Evolutionary conservation across 2,329 filamentous ascomycete genomes (phyloP), one percentile per base, ranked within the genome.

Genomic region (Colletotrichum australisinense): DNA sequence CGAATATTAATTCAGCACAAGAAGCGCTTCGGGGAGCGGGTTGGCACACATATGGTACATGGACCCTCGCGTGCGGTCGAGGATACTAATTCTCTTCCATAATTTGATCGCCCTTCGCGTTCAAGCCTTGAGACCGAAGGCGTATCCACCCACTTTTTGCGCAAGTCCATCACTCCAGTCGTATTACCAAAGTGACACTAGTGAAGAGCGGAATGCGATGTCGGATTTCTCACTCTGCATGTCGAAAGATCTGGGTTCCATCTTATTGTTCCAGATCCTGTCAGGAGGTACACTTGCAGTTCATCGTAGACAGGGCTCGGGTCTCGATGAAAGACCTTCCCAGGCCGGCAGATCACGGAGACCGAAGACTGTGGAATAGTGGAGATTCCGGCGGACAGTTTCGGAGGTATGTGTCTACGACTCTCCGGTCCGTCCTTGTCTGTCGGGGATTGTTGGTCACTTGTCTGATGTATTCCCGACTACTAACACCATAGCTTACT

Each of bases 41-140:
- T 26, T 26, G 26, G 26, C 26, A 26, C 26, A 26, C 26, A 26
- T 32, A 4, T 28, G 19, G 35, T 32, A 4, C 8, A 24, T 24
- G 49, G 8, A 6, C 19, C 38, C 14, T 26, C 52, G 52, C 22
- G 8, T 8, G 52, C 24, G n/a, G n/a, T 4, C 11, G 52, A 16
- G 8, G 11, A 26, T 5, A 11, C 5, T 16, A 11, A 16, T 28
- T 30, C 12, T 28, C 12, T 56, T 30, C 16, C 30, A 42, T 4
- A 16, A 42, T 42, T 16, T 30, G 2, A 8, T 57, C 66, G 66
- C 46, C 16, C 3, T 69, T 69, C 67, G 67, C 53, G 26, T 26
- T 26, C 26, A 26, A 26, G 26, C 26, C 26, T 26, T 3, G 26
- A 26, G 26, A 26, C 26, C 26, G 26, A 26, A 26, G 26, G 26